Evolutionary conservation across 2,329 filamentous ascomycete genomes (phyloP).

Genomic region (Fusarium kyushuense): DNA sequence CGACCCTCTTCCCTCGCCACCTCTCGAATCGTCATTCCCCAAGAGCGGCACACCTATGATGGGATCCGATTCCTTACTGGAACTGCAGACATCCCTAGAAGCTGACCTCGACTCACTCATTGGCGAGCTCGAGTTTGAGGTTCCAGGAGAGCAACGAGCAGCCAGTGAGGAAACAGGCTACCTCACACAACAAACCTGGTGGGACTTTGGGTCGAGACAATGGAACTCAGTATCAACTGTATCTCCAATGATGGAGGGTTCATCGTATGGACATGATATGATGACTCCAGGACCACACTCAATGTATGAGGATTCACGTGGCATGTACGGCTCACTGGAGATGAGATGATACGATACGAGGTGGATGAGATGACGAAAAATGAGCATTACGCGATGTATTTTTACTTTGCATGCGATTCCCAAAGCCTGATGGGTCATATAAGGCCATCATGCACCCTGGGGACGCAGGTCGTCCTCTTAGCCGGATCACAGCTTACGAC

Average conservation of each 20-base stretch:
- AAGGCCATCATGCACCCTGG: conserved; percentile 9
- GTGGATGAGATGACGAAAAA: conserved; percentile 23
- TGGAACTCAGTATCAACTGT: conserved; percentile 35
- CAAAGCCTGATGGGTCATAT: conserved; percentile 14
- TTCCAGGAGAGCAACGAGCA: conserved; percentile 34
- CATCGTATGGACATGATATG: conserved; percentile 29
- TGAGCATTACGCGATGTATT: conserved; percentile 12
- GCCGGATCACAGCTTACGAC: conserved; percentile 38
- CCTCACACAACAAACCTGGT: conserved; percentile 35
- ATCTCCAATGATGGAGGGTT: conserved; percentile 25
- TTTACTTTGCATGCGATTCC: conserved; percentile 21
- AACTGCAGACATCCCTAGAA: conserved; percentile 39
- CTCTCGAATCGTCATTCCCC: conserved; percentile 62
- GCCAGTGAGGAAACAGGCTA: conserved; percentile 20
- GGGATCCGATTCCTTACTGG: conserved; percentile 33
- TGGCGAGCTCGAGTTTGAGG: conserved; percentile 38
- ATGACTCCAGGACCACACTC: conserved; percentile 27
- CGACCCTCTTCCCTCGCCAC: conserved; percentile 64
- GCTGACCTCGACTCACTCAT: conserved; percentile 41
- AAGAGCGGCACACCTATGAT: conserved; percentile 60
- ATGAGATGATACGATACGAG: neutral
- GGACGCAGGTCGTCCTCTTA: conserved; percentile 32
- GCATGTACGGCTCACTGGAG: conserved; percentile 32
- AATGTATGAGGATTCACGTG: conserved; percentile 29
- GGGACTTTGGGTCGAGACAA: conserved; percentile 33